These are phyloP conservation scores for Chaetomium olivaceum DNA, from an alignment of 2,329 filamentous ascomycete species.

Conservation along the genomic window DNA sequence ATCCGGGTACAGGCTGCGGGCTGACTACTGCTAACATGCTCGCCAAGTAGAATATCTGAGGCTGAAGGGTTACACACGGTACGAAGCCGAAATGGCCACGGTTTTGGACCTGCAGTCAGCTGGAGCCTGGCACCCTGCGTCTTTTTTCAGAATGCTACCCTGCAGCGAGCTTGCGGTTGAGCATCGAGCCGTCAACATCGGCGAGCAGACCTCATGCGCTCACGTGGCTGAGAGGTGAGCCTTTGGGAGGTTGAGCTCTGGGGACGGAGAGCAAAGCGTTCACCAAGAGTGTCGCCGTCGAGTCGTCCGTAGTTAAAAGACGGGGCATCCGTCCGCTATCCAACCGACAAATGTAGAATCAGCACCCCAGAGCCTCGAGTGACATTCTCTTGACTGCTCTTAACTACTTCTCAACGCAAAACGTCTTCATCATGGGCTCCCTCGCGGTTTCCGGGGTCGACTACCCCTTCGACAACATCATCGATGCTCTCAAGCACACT, in stretches of 20 bases:
- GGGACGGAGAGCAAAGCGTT: background rate
- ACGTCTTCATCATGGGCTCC: constrained; percentile 9
- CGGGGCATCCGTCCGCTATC: background rate
- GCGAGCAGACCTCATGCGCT: constrained; percentile 5
- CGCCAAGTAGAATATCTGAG: background rate
- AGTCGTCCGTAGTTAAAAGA: background rate
- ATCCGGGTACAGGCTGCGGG: background rate
- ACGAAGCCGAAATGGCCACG: background rate
- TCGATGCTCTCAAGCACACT: constrained; percentile 16
- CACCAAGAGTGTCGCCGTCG: background rate
- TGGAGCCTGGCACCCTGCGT: background rate
- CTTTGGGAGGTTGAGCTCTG: background rate
- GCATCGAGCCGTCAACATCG: background rate
- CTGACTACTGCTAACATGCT: background rate
- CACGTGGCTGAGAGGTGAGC: background rate
- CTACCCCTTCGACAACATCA: constrained; percentile 16
- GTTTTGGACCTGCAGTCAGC: constrained; percentile 1
- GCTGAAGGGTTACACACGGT: background rate
- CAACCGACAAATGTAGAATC: background rate
- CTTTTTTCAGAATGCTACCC: constrained; percentile 3
- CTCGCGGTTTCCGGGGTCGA: constrained; percentile 7
- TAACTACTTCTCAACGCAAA: background rate
- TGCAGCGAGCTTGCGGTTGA: background rate
- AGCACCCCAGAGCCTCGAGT: background rate
- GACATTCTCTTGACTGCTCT: background rate